Percentiles rank a stretch among this genome's conserved stretches.
Conservation (phyloP, 495 filamentous ascomycete species). For the Neurospora sp. region DNA sequence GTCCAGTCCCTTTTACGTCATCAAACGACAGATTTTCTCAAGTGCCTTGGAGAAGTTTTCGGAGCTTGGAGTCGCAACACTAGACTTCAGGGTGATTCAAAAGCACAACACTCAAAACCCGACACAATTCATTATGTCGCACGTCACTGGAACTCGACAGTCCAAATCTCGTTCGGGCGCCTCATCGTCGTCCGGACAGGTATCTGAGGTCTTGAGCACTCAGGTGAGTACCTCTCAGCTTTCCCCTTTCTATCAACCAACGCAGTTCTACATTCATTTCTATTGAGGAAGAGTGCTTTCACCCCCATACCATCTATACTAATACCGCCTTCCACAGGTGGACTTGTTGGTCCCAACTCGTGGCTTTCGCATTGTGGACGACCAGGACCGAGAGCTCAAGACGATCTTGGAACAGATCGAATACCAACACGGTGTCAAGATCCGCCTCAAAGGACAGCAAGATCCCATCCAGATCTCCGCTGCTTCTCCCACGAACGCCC, state of each 20-base stretch:
- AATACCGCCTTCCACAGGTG: background rate
- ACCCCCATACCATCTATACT: background rate
- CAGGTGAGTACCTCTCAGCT: background rate
- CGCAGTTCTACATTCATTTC: background rate
- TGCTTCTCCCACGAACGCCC: background rate
- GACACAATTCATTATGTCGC: background rate
- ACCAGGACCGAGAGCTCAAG: slow-evolving; percentile 3
- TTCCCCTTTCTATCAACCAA: background rate
- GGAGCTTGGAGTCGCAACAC: no score
- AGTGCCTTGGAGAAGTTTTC: no score
- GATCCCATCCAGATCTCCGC: slow-evolving; percentile 5
- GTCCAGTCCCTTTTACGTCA: background rate
- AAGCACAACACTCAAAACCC: background rate
- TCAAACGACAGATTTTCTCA: background rate
- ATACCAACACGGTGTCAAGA: background rate
- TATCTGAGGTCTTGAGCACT: background rate
- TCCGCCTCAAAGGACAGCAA: background rate
- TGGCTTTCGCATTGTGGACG: slow-evolving; percentile 9
- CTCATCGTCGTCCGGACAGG: background rate
- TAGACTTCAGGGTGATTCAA: background rate
- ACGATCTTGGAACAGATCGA: slow-evolving; percentile 7
- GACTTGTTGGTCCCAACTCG: background rate
- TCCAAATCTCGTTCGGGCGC: background rate
- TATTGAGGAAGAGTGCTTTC: background rate
- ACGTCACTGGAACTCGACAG: background rate